Base-by-base conservation (phyloP, 75 land plant species). In the Picea sitchensis region DNA sequence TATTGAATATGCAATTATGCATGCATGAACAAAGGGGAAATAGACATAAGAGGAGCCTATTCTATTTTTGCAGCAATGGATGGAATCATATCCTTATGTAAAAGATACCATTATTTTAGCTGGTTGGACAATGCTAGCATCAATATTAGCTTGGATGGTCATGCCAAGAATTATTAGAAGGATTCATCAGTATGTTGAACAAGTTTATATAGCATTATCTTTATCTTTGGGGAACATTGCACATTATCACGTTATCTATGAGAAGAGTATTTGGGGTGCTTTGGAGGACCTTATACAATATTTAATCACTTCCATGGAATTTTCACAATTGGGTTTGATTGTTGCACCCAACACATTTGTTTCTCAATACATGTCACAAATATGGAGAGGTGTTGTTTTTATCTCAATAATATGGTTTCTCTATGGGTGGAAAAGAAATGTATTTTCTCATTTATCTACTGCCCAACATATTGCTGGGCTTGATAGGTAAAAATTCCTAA, bases 221-320 rank as follows among this genome's bases (percentile, higher is more conserved):
- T 58, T 87, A 41, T 75, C 86, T 62, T 72, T 80, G 57, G 86
- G 90, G 54, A 79, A 81, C 54, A 26, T 60, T 41, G 31, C 71
- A 12, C 59, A 75, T 65, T 87, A 80, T n/a, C 71, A 84, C 34
- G 67, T 88, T 31, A 88, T 91, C 2, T 96, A 94, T 83, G 90
- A 94, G 82, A 86, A 83, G 72, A 96, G 98, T 71, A 65, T 96
- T 78, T 96, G 95, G 90, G 87, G 88, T 76, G 95, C 99, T 76
- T 65, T 96, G 78, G 99, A 96, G 77, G 88, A 89, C 67, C 99
- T 98, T 17, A 84, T 88, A 17, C 85, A 93, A 61, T 84, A 90
- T 81, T 80, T 96, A 13, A 57, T 93, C 58, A 90, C 99, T 12
- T 90, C 90, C 65, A 81, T 92, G 80, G 90, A 95, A 61, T 90